Evolutionary conservation across 176 grass and related monocot genomes (phyloP).

Genomic region (Zea luxurians): DNA sequence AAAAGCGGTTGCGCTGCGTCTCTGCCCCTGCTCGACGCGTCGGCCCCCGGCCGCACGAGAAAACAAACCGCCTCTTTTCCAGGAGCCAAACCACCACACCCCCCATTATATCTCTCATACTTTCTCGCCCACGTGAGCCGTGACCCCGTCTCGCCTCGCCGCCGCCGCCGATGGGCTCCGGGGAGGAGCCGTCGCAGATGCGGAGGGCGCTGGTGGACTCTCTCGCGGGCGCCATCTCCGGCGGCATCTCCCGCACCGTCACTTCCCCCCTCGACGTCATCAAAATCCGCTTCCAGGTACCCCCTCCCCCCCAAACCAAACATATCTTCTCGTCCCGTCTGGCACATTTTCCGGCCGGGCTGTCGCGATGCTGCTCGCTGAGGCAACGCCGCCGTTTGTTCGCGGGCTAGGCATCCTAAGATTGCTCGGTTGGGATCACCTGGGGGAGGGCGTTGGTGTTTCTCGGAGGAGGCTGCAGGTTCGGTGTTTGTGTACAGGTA

Average conservation of each 20-base stretch:
- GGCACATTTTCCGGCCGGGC: not conserved
- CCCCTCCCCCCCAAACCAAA: not conserved
- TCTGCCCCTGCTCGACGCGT: not conserved
- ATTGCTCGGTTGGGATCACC: not conserved
- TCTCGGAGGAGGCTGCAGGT: not conserved
- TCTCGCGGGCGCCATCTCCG: constrained; percentile 77
- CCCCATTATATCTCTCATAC: not conserved
- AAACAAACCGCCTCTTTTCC: constrained; percentile 36
- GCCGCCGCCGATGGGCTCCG: constrained; percentile 2
- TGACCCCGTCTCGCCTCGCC: constrained; percentile 9
- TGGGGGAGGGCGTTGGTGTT: not conserved
- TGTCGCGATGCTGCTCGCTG: not conserved
- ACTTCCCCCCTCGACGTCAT: constrained; percentile 96
- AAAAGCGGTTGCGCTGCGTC: no score
- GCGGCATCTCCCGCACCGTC: constrained; percentile 85
- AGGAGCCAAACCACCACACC: constrained; percentile 23
- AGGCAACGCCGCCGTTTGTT: not conserved
- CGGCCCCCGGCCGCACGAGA: not conserved
- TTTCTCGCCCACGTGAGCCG: not conserved
- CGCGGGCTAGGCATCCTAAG: not conserved
- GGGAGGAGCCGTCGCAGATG: constrained; percentile 68
- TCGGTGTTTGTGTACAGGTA: not conserved
- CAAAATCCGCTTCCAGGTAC: constrained; percentile 99
- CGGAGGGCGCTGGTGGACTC: constrained; percentile 71
- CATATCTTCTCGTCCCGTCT: not conserved